phyloP scores from a whole-genome alignment of 371 early-diverging fungal genomes.

The Mortierella sp. region DNA sequence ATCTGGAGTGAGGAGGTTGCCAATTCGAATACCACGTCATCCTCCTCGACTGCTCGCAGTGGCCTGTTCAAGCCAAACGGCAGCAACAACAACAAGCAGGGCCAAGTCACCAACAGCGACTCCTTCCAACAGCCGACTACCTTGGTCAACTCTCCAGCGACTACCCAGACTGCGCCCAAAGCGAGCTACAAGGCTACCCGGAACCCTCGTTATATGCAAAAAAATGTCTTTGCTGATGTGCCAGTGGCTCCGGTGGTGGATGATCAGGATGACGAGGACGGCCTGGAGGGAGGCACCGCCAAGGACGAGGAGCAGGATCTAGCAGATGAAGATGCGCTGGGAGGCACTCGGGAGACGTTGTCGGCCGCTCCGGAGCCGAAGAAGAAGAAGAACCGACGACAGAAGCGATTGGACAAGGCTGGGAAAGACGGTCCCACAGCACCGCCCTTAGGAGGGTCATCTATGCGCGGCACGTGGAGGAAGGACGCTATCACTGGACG shows the following conservation, averaged over 20 bases:
- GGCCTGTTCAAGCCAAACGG: conserved; percentile 14
- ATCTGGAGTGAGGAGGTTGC: conserved; percentile 53
- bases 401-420: conserved; percentile 6
- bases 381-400: conserved; percentile 20
- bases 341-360: background rate
- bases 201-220: conserved; percentile 40
- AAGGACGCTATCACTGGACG: background rate
- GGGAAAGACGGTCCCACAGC: background rate
- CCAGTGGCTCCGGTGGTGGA: background rate
- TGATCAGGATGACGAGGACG: background rate
- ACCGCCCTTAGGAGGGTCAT: background rate
- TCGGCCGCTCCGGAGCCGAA: background rate
- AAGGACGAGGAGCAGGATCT: conserved; percentile 11
- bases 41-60: conserved; percentile 8
- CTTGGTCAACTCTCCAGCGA: conserved; percentile 7
- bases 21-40: conserved; percentile 17
- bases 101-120: conserved; percentile 19
- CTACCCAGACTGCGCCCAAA: background rate
- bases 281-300: background rate
- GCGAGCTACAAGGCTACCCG: conserved; percentile 23
- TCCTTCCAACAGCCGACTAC: conserved; percentile 13
- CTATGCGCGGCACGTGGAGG: background rate
- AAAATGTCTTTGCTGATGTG: background rate
- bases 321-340: background rate
- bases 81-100: conserved; percentile 37